Evolutionary conservation across 257 asterid species (phyloP), one percentile per base, ranked within the genome.

Genomic region (Plectranthus barbatus): DNA sequence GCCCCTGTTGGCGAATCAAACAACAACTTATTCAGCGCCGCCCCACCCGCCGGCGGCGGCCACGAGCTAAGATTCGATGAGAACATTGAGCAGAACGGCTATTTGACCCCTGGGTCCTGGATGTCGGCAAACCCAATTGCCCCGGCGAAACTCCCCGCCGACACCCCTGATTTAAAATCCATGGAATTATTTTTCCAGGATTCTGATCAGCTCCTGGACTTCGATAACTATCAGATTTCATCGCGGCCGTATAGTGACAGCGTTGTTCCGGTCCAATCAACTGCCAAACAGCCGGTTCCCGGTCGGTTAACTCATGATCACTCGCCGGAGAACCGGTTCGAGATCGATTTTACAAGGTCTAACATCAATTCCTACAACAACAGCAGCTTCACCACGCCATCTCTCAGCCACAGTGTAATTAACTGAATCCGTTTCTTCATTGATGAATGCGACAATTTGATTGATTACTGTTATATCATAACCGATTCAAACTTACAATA

Each of bases 381-480:
- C 77, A 68, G 75, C 82, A 70, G 74, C 83, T 82, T 71, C 81
- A 69, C 73, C 39, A 39, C 85, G 5, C 77, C 74, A 6, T 84
- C 90, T 64, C 76, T 84, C 65, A 91, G 88, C 69, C 86, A 82
- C 56, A 89, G 95, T 67, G 97, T 90, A 83, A 85, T 66, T 34
- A 20, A 26, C 59, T 6, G 34, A 14, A 34, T 20, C 6, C 31
- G 31, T 26, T 26, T 26, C 31, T 5, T 26, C 31, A n/a, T n/a
- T n/a, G n/a, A n/a, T n/a, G n/a, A n/a, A n/a, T n/a, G n/a, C n/a
- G n/a, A n/a, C n/a, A 4, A 24, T 1, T 11, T 18, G 7, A 56
- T 36, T n/a, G n/a, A n/a, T n/a, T n/a, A n/a, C n/a, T n/a, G n/a
- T n/a, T 10, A 9, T 3, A 1, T 19, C 14, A 12, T 9, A 5